These are phyloP conservation scores for Malus fusca DNA, from an alignment of 306 rosid genomes.

Conservation along the genomic window DNA sequence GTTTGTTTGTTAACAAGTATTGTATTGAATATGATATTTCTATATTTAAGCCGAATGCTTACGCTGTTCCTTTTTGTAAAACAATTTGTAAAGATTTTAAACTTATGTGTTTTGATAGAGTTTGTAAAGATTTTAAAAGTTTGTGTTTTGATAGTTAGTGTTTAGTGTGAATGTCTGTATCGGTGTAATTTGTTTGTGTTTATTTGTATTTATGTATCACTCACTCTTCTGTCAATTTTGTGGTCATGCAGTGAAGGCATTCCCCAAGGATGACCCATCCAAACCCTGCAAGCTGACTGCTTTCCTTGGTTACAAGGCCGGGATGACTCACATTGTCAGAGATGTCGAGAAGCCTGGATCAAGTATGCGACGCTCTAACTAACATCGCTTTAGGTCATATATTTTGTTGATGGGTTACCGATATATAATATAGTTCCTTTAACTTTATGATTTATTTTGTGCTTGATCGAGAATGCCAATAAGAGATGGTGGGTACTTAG, in stretches of 20 bases:
- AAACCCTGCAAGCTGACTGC: constrained; percentile 68
- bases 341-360: constrained; percentile 90
- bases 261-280: constrained; percentile 71
- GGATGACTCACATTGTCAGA: constrained; percentile 85
- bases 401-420: neutral
- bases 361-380: constrained; percentile 18
- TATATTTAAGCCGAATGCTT: neutral
- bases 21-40: neutral
- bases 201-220: neutral
- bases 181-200: neutral
- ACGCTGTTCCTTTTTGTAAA: neutral
- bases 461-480: no score
- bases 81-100: no score
- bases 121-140: no score
- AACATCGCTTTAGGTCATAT: neutral
- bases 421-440: neutral
- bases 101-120: no score
- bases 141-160: no score
- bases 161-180: no score
- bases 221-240: neutral
- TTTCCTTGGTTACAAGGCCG: constrained; percentile 80
- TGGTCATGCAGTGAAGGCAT: constrained; percentile 63
- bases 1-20: neutral
- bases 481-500: no score
- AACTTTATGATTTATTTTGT: neutral